These are phyloP conservation scores for Saccharum hybrid DNA, from an alignment of 202 grass and related monocot species.

Conservation along the genomic window DNA sequence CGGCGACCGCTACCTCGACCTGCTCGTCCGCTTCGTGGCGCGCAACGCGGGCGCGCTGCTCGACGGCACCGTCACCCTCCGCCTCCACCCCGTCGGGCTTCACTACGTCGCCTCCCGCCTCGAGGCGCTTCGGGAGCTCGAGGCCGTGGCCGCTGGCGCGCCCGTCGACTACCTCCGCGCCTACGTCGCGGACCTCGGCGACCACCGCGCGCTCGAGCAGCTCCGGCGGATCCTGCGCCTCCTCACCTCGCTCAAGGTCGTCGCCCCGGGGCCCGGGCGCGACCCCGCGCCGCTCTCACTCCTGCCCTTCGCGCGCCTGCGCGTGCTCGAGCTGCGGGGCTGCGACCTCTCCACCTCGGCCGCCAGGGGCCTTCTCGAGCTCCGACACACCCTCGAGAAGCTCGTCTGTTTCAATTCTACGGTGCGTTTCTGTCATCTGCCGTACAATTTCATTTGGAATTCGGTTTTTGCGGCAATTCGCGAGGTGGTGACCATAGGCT, in stretches of 20 bases:
- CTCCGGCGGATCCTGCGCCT: conserved; percentile 84
- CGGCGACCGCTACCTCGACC: conserved; percentile 88
- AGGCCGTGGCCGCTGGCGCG: conserved; percentile 77
- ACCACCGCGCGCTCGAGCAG: conserved; percentile 94
- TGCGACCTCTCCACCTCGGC: conserved; percentile 85
- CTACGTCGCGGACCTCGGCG: conserved; percentile 93
- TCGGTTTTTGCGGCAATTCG: not conserved
- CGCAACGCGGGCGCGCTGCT: conserved; percentile 68
- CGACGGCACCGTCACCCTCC: conserved; percentile 77
- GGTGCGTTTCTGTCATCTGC: conserved; percentile 37
- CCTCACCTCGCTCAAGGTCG: conserved; percentile 82
- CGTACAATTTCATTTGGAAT: not conserved
- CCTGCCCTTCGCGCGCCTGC: conserved; percentile 70
- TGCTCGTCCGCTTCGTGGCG: conserved; percentile 75
- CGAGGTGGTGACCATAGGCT: not conserved
- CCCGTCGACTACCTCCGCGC: conserved; percentile 97
- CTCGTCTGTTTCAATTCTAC: conserved; percentile 87
- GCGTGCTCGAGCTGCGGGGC: conserved; percentile 70
- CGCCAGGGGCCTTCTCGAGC: conserved; percentile 78
- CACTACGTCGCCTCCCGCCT: conserved; percentile 93
- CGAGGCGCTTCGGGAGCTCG: conserved; percentile 87
- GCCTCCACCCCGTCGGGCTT: conserved; percentile 89
- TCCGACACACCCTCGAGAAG: conserved; percentile 84
- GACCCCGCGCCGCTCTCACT: conserved; percentile 81
- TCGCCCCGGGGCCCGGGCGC: conserved; percentile 52